These are phyloP conservation scores for Neurospora sp. DNA, from an alignment of 495 filamentous ascomycete genomes.

Conservation along the genomic window DNA sequence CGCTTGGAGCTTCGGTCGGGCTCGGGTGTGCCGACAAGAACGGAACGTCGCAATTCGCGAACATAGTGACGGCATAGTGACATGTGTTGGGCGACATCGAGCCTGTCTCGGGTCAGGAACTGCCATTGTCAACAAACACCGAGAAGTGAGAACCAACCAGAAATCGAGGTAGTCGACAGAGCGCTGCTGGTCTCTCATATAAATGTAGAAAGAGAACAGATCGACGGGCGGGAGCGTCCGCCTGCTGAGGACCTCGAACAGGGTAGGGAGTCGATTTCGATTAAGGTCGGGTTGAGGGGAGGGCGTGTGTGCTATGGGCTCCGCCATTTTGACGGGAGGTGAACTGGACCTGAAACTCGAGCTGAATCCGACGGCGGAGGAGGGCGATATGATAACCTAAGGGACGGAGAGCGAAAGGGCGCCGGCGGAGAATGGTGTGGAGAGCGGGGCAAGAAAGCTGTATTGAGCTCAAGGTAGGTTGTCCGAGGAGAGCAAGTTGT, in stretches of 20 bases:
- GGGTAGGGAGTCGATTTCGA: conserved; percentile 80
- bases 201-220: conserved; percentile 98
- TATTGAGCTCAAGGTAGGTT: neutral
- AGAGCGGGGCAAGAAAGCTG: neutral
- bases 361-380: neutral
- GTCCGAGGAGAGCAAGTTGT: neutral
- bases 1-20: conserved; percentile 75
- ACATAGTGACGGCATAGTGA: conserved; percentile 97
- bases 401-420: neutral
- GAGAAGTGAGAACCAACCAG: conserved; percentile 50
- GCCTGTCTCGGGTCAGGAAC: conserved; percentile 46
- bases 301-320: conserved; percentile 21
- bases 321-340: conserved; percentile 25
- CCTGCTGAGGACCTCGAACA: conserved; percentile 90
- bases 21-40: conserved; percentile 87
- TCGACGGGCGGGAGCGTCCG: conserved; percentile 88
- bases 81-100: conserved; percentile 98
- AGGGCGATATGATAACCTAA: neutral
- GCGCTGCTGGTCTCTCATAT: conserved; percentile 96
- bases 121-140: neutral
- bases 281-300: conserved; percentile 37
- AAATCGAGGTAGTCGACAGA: conserved; percentile 98
- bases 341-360: neutral
- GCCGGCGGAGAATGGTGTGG: neutral
- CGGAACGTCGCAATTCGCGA: conserved; percentile 83